Percentiles rank a stretch among this genome's conserved stretches.
Evolutionary conservation across 2,329 filamentous ascomycete species (phyloP).

Genomic region (Zymoseptoria crescenta): DNA sequence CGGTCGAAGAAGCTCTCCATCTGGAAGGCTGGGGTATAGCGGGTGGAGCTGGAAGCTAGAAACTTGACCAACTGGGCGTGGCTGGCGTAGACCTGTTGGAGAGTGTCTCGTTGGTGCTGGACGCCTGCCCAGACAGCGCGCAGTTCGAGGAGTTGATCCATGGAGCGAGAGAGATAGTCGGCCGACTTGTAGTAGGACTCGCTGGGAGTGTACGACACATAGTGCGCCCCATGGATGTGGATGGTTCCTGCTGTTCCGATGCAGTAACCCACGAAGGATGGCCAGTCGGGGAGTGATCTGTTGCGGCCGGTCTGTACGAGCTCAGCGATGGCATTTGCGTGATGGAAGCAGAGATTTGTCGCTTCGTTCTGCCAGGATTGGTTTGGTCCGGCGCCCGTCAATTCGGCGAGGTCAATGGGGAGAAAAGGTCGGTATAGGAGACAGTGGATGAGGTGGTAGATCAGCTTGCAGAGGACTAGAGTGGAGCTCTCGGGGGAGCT

Average conservation of each 20-base stretch:
- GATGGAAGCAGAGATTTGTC: conserved; percentile 76
- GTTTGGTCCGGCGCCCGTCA: conserved; percentile 72
- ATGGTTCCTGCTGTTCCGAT: conserved; percentile 81
- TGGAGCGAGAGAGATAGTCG: conserved; percentile 67
- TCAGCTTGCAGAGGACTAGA: conserved; percentile 72
- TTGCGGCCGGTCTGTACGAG: conserved; percentile 71
- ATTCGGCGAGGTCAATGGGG: conserved; percentile 72
- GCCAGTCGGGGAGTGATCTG: conserved; percentile 66
- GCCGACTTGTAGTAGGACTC: conserved; percentile 56
- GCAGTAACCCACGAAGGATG: conserved; percentile 78
- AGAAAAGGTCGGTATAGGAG: conserved; percentile 81
- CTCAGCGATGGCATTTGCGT: conserved; percentile 81
- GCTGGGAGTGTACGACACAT: conserved; percentile 54
- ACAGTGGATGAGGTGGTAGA: conserved; percentile 82
- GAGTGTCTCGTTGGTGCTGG: conserved; percentile 70
- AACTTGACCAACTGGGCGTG: conserved; percentile 73
- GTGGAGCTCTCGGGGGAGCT: conserved; percentile 70
- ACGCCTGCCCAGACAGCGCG: conserved; percentile 69
- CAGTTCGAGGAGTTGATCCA: conserved; percentile 70
- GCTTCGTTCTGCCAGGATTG: conserved; percentile 91
- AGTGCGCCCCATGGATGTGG: conserved; percentile 78
- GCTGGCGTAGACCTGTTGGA: conserved; percentile 70
- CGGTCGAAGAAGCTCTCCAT: conserved; percentile 83
- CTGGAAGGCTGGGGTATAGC: conserved; percentile 72
- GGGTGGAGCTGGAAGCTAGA: conserved; percentile 58